Conservation (phyloP, 2,329 filamentous ascomycete genomes). For the Microdochium paspali region DNA sequence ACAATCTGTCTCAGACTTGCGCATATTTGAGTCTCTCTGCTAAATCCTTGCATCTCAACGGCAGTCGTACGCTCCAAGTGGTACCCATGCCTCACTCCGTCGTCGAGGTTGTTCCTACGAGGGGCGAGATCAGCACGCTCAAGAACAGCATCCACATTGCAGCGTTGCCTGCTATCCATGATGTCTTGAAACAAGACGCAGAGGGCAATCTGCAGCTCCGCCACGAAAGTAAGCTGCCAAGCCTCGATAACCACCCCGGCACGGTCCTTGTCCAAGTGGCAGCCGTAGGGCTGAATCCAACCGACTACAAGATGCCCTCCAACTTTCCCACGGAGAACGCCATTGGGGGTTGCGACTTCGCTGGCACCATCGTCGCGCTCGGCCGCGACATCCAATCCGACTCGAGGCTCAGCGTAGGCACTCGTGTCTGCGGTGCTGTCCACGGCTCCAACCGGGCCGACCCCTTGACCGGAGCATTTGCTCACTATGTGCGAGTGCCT, state of each 20-base stretch:
- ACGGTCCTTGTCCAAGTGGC: slow-evolving; percentile 6
- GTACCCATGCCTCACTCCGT: background rate
- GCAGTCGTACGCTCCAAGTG: background rate
- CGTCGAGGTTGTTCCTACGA: background rate
- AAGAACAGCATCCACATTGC: background rate
- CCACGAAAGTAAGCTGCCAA: background rate
- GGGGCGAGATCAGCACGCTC: background rate
- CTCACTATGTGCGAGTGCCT: slow-evolving; percentile 20
- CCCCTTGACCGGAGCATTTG: slow-evolving; percentile 22
- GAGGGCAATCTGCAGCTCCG: background rate
- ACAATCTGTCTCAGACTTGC: background rate
- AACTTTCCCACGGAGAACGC: slow-evolving; percentile 1
- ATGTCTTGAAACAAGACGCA: background rate
- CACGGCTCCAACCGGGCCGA: slow-evolving; percentile 19
- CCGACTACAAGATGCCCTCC: slow-evolving; percentile 5
- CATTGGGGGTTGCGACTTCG: slow-evolving; percentile 7
- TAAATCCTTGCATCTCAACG: background rate
- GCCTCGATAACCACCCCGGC: slow-evolving; percentile 4
- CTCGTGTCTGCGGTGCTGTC: slow-evolving; percentile 24
- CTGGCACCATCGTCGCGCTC: slow-evolving; percentile 3
- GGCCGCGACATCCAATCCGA: slow-evolving; percentile 4
- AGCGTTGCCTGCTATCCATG: background rate
- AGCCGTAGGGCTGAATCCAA: slow-evolving; percentile 4
- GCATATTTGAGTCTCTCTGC: background rate
- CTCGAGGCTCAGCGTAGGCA: slow-evolving; percentile 15